phyloP scores from a whole-genome alignment of 2,329 filamentous ascomycete genomes.

The Fusarium sp. region DNA sequence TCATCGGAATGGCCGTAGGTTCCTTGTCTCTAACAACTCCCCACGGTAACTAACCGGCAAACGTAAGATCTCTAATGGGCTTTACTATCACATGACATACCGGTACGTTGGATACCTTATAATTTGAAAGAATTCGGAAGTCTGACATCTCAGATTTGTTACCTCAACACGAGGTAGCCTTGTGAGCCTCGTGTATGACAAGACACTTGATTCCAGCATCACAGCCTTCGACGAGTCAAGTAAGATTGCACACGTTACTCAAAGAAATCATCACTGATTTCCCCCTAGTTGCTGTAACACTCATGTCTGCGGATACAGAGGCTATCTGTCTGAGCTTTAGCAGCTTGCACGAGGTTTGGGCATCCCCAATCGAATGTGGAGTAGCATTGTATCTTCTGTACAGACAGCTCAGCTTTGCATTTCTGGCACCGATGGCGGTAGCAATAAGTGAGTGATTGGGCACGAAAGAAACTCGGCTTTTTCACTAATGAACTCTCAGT shows the following conservation, averaged over 20 bases:
- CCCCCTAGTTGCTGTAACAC: conserved; percentile 12
- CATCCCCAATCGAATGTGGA: conserved; percentile 23
- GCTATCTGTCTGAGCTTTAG: conserved; percentile 20
- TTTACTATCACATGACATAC: conserved; percentile 27
- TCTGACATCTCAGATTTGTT: conserved; percentile 11
- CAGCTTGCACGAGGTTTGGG: conserved; percentile 30
- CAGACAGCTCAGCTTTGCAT: conserved; percentile 24
- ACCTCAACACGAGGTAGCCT: conserved; percentile 19
- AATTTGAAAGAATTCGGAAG: fast-evolving
- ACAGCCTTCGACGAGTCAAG: conserved; percentile 27
- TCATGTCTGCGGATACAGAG: conserved; percentile 32
- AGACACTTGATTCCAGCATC: conserved; percentile 24
- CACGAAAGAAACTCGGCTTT: no score
- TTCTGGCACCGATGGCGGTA: conserved; percentile 14
- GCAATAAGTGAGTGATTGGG: neutral
- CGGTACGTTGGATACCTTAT: neutral
- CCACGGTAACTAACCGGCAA: neutral
- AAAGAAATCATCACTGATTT: neutral
- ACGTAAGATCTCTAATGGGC: conserved; percentile 10
- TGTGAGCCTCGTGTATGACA: conserved; percentile 19
- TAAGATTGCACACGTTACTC: neutral
- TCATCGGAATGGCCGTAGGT: conserved; percentile 18
- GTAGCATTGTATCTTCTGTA: conserved; percentile 24
- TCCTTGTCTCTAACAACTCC: neutral
- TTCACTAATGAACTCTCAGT: neutral